Percentiles rank a stretch among this genome's conserved stretches.
Evolutionary conservation across 345 rosid genomes (phyloP).

Genomic region (Angophora floribunda): DNA sequence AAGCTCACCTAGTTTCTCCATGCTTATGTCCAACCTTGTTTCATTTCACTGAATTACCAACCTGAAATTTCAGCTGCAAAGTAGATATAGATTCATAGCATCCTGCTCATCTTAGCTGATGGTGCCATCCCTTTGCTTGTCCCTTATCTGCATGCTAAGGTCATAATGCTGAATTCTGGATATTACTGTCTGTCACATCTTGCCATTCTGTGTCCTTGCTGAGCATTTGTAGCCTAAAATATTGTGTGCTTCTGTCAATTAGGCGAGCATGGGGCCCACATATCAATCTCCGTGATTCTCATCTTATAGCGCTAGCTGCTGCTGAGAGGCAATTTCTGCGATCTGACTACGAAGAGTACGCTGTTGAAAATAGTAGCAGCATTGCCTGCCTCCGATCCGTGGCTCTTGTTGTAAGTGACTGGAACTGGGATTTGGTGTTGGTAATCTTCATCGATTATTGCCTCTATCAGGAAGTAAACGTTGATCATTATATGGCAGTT

Average conservation of each 20-base stretch:
- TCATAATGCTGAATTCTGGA: neutral
- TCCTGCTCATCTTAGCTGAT: neutral
- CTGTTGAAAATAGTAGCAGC: conserved; percentile 37
- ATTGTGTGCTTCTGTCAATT: neutral
- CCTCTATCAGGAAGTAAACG: neutral
- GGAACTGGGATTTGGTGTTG: neutral
- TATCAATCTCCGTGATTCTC: conserved; percentile 42
- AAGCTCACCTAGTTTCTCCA: neutral
- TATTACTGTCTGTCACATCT: neutral
- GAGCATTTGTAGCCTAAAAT: neutral
- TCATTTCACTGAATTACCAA: neutral
- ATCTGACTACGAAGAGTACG: conserved; percentile 50
- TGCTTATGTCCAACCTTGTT: neutral
- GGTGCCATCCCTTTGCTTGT: neutral
- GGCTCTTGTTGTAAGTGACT: conserved; percentile 36
- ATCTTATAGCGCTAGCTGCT: conserved; percentile 44
- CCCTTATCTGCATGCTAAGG: neutral
- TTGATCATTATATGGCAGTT: conserved; percentile 19
- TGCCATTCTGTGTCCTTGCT: neutral
- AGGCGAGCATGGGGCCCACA: conserved; percentile 63
- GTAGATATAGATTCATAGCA: neutral
- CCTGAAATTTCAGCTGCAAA: neutral
- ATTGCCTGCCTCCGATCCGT: conserved; percentile 49
- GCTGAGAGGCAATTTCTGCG: conserved; percentile 41
- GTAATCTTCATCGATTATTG: neutral